These are phyloP conservation scores for Trichoderma gracile DNA, from an alignment of 2,329 filamentous ascomycete genomes.

Conservation along the genomic window DNA sequence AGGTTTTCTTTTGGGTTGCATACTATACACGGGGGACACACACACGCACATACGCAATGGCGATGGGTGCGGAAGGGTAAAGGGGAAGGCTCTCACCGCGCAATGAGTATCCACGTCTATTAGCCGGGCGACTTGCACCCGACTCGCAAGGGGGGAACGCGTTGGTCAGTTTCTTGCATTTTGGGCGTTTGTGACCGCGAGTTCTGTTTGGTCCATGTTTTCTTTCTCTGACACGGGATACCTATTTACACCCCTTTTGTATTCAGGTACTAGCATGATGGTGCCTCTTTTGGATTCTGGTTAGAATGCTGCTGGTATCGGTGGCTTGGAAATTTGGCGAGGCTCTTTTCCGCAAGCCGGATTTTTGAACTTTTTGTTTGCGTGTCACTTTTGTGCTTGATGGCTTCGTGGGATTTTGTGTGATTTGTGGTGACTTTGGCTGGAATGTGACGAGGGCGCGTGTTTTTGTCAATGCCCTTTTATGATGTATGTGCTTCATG, in stretches of 20 bases:
- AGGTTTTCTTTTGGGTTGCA: background rate
- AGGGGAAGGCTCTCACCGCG: background rate
- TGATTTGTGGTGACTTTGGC: too few relatives aligned
- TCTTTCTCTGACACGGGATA: background rate
- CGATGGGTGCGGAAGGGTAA: background rate
- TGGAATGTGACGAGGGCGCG: too few relatives aligned
- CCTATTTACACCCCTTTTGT: too few relatives aligned
- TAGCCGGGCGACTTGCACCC: too few relatives aligned
- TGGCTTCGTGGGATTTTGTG: background rate
- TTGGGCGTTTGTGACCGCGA: background rate
- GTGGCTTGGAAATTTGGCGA: background rate
- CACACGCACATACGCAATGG: background rate
- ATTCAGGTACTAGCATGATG: too few relatives aligned
- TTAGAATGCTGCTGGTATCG: background rate
- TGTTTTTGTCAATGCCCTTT: too few relatives aligned
- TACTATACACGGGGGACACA: background rate
- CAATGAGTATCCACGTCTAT: background rate
- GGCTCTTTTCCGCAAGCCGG: background rate
- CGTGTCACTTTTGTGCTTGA: background rate
- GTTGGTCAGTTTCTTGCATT: background rate
- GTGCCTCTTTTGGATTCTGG: too few relatives aligned
- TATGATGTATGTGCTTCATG: too few relatives aligned
- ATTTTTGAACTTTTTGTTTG: background rate
- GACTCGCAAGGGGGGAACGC: background rate
- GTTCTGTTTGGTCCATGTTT: background rate